These are phyloP conservation scores for Nidula microcarpa DNA, from an alignment of 768 basidiomycete genomes.

Conservation along the genomic window DNA sequence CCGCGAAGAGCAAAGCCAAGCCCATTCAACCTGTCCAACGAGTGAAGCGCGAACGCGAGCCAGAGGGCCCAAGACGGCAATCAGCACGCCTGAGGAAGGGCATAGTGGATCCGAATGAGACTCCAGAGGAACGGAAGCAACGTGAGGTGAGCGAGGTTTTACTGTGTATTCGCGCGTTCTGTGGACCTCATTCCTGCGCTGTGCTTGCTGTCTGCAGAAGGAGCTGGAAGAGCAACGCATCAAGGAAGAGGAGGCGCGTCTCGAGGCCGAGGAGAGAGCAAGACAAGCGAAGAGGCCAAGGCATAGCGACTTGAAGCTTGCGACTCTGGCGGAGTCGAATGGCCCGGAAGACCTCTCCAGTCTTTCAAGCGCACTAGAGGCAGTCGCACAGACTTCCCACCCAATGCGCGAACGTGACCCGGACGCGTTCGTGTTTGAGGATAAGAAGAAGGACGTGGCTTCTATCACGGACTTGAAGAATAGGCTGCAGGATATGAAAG, in stretches of 20 bases:
- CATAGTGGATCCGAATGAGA: slow-evolving; percentile 57
- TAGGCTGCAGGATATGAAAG: slow-evolving; percentile 50
- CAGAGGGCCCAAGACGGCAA: slow-evolving; percentile 56
- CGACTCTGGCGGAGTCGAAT: slow-evolving; percentile 50
- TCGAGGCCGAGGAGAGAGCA: slow-evolving; percentile 59
- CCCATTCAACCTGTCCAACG: slow-evolving; percentile 54
- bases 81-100: slow-evolving; percentile 58
- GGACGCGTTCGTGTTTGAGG: slow-evolving; percentile 51
- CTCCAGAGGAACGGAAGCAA: slow-evolving; percentile 55
- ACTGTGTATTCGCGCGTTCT: background rate
- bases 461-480: slow-evolving; percentile 53
- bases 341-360: slow-evolving; percentile 40
- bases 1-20: slow-evolving; percentile 41
- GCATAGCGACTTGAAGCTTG: slow-evolving; percentile 60
- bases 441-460: slow-evolving; percentile 39
- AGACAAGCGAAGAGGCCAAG: slow-evolving; percentile 67
- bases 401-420: slow-evolving; percentile 38
- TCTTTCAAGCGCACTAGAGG: slow-evolving; percentile 43
- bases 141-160: slow-evolving; percentile 50
- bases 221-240: slow-evolving; percentile 46
- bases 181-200: background rate
- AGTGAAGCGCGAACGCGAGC: slow-evolving; percentile 44
- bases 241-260: slow-evolving; percentile 58
- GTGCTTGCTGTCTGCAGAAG: slow-evolving; percentile 30
- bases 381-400: slow-evolving; percentile 28